Percentiles rank a stretch among this genome's conserved stretches.
phyloP scores from a whole-genome alignment of 441 rosid species.

The Codiaeum variegatum region DNA sequence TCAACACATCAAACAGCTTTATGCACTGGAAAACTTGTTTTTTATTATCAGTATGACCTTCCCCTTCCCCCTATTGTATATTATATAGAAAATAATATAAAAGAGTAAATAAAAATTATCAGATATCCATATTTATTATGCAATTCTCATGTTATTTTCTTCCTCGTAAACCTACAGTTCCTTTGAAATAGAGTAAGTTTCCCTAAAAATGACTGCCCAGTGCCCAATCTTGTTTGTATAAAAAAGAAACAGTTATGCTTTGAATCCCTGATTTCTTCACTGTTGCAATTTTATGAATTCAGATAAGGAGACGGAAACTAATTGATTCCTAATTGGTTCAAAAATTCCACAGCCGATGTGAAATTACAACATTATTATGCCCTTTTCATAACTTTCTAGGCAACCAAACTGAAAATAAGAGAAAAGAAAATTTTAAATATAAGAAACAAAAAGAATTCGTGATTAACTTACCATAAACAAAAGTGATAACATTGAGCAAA shows the following conservation, averaged over 20 bases:
- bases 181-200: not conserved
- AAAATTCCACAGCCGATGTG: not conserved
- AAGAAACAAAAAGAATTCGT: not conserved
- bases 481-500: slow-evolving; percentile 49
- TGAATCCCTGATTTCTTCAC: not conserved
- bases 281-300: not conserved
- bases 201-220: not conserved
- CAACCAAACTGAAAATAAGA: slow-evolving; percentile 2
- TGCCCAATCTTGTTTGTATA: not conserved
- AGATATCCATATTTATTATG: not conserved
- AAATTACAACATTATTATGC: not conserved
- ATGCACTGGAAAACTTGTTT: not conserved
- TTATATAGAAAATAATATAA: not conserved
- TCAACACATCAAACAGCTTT: not conserved
- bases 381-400: not conserved
- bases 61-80: not conserved
- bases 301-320: not conserved
- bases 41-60: not conserved
- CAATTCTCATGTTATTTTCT: not conserved
- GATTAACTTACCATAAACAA: slow-evolving; percentile 42
- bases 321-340: not conserved
- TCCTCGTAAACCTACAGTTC: not conserved
- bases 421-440: not conserved
- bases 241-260: no score
- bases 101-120: no score